phyloP scores from a whole-genome alignment of 2,329 filamentous ascomycete genomes.

The Verticillium klebahnii region DNA sequence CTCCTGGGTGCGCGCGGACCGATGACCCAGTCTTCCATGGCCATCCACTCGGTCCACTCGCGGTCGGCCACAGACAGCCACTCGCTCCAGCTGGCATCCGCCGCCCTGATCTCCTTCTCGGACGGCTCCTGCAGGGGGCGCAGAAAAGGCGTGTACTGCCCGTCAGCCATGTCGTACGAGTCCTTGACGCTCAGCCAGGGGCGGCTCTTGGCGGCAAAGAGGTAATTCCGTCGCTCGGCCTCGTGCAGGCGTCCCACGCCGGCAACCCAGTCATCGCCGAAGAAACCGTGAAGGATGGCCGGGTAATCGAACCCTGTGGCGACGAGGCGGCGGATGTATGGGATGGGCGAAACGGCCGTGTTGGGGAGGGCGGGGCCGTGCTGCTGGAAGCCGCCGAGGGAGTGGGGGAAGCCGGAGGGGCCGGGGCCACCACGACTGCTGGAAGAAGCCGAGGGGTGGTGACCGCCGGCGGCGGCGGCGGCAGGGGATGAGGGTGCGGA shows the following conservation, averaged over 20 bases:
- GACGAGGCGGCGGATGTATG: slow-evolving; percentile 85
- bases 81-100: slow-evolving; percentile 84
- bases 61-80: slow-evolving; percentile 75
- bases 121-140: slow-evolving; percentile 73
- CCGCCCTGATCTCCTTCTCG: slow-evolving; percentile 74
- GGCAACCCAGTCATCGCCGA: slow-evolving; percentile 84
- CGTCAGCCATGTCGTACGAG: slow-evolving; percentile 80
- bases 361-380: slow-evolving; percentile 20
- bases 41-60: slow-evolving; percentile 90
- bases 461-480: slow-evolving; percentile 19
- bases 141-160: slow-evolving; percentile 84
- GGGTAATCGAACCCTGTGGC: slow-evolving; percentile 88
- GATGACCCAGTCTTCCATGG: slow-evolving; percentile 99
- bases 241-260: slow-evolving; percentile 83
- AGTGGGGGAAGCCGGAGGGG: slow-evolving; percentile 23
- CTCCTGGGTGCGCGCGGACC: slow-evolving; percentile 63
- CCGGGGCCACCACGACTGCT: slow-evolving; percentile 14
- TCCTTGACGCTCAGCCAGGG: slow-evolving; percentile 86
- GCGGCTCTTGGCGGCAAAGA: slow-evolving; percentile 91
- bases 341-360: slow-evolving; percentile 62
- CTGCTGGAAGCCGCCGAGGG: slow-evolving; percentile 9
- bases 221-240: slow-evolving; percentile 85
- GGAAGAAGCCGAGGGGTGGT: slow-evolving; percentile 19
- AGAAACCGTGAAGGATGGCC: slow-evolving; percentile 88
- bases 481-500: slow-evolving; percentile 27